A percentile compares a stretch with the other conserved stretches of the same genome.
Conservation (phyloP, 352 stramenopile species). For the Globisporangium middletonii region DNA sequence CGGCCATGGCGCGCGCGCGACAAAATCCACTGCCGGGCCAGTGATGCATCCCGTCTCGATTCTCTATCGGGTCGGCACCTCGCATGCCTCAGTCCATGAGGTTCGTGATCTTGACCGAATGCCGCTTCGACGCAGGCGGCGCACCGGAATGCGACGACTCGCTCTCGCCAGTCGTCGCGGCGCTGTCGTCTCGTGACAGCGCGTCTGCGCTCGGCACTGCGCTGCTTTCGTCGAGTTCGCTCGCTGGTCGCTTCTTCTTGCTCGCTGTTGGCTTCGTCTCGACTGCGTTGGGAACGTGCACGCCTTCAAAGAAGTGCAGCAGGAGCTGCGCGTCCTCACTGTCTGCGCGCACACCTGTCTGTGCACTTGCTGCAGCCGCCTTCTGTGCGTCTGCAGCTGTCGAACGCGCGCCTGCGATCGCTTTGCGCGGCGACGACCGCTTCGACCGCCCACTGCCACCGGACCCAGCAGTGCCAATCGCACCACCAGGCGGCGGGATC, state of each 20-base stretch:
- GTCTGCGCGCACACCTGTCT: constrained; percentile 16
- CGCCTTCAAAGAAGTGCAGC: constrained; percentile 69
- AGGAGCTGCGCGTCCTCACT: constrained; percentile 71
- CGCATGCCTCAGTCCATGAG: constrained; percentile 23
- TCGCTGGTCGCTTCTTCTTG: constrained; percentile 55
- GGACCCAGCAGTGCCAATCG: background rate
- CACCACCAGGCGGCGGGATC: background rate
- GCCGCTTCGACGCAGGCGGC: constrained; percentile 35
- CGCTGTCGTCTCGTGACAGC: background rate
- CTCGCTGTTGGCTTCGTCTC: background rate
- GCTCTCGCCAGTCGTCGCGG: background rate
- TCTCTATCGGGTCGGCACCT: constrained; percentile 2
- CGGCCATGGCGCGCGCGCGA: background rate
- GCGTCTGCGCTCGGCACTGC: background rate
- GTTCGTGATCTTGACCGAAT: constrained; percentile 32
- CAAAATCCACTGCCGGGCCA: no score
- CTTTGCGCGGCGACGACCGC: constrained; percentile 16
- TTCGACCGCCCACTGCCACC: constrained; percentile 5
- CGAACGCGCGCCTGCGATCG: constrained; percentile 1
- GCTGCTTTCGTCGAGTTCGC: constrained; percentile 12
- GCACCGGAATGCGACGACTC: constrained; percentile 14
- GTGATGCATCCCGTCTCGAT: background rate
- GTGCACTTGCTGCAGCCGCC: background rate
- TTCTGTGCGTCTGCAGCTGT: background rate
- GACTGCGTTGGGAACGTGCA: constrained; percentile 15